Percentiles rank a stretch among this genome's conserved stretches.
Conservation (phyloP, 2,329 filamentous ascomycete genomes). For the Penicillium freii region DNA sequence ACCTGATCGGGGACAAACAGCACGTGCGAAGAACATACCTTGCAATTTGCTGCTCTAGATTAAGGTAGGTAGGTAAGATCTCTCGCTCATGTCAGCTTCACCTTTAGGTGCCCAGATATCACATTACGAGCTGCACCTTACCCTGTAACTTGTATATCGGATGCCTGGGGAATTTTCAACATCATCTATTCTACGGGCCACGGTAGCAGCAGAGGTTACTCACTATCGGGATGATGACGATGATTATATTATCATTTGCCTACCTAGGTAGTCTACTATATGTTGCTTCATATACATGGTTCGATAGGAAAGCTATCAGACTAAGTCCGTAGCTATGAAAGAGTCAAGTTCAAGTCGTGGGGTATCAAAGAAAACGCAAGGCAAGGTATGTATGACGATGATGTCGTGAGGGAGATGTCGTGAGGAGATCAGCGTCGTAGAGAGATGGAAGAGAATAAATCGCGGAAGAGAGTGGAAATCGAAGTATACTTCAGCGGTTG, state of each 20-base stretch:
- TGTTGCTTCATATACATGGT: neutral
- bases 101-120: neutral
- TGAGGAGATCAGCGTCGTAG: neutral
- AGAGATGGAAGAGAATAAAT: neutral
- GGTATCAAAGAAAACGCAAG: neutral
- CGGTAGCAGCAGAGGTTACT: neutral
- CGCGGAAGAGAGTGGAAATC: neutral
- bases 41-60: neutral
- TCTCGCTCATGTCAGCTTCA: neutral
- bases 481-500: neutral
- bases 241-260: neutral
- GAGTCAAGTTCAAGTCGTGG: neutral
- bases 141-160: neutral
- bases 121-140: neutral
- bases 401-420: too few species aligned
- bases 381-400: neutral
- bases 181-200: neutral
- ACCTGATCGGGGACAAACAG: neutral
- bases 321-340: neutral
- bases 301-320: neutral
- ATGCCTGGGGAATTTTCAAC: neutral
- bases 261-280: neutral
- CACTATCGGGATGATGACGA: neutral
- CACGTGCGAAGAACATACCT: neutral
- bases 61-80: neutral